These are phyloP conservation scores for Neotropicomus parvogracilis DNA, from an alignment of 1,284 basidiomycete genomes.

Conservation along the genomic window DNA sequence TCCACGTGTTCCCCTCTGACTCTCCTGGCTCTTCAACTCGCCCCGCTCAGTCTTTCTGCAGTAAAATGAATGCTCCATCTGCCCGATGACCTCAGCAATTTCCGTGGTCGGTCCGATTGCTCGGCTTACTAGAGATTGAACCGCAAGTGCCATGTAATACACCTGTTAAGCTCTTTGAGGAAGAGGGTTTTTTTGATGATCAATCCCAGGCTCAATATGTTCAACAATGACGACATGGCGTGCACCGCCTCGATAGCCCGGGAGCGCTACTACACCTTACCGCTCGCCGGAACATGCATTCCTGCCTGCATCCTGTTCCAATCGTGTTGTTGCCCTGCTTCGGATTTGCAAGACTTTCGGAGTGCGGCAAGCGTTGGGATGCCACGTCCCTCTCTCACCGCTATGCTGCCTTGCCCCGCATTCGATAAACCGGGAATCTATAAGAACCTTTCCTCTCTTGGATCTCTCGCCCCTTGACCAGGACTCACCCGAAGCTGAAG, in stretches of 20 bases:
- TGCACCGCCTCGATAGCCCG: slow-evolving; percentile 27
- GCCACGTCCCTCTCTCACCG: slow-evolving; percentile 28
- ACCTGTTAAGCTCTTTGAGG: slow-evolving; percentile 33
- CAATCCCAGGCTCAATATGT: slow-evolving; percentile 18
- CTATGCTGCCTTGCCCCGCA: slow-evolving; percentile 25
- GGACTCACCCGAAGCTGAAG: slow-evolving; percentile 25
- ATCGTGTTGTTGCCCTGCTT: slow-evolving; percentile 33
- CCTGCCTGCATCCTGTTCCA: slow-evolving; percentile 33
- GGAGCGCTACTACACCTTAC: slow-evolving; percentile 23
- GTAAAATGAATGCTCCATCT: slow-evolving; percentile 22
- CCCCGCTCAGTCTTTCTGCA: slow-evolving; percentile 6
- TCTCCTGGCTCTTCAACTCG: slow-evolving; percentile 13
- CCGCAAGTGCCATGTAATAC: slow-evolving; percentile 15
- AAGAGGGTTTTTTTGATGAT: slow-evolving; percentile 33
- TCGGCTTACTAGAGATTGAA: slow-evolving; percentile 14
- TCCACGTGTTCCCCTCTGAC: slow-evolving; percentile 11
- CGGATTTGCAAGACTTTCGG: slow-evolving; percentile 33
- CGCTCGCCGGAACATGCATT: slow-evolving; percentile 30
- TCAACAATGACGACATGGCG: slow-evolving; percentile 26
- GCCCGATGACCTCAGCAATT: slow-evolving; percentile 26
- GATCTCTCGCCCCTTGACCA: slow-evolving; percentile 25
- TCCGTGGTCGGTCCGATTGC: slow-evolving; percentile 19
- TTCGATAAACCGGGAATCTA: slow-evolving; percentile 26
- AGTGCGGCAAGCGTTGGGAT: slow-evolving; percentile 30
- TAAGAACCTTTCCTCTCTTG: slow-evolving; percentile 29